Evolutionary conservation across 2,329 filamentous ascomycete genomes (phyloP), one percentile per base, ranked within the genome.

Genomic region (Salinomyces thailandicus): DNA sequence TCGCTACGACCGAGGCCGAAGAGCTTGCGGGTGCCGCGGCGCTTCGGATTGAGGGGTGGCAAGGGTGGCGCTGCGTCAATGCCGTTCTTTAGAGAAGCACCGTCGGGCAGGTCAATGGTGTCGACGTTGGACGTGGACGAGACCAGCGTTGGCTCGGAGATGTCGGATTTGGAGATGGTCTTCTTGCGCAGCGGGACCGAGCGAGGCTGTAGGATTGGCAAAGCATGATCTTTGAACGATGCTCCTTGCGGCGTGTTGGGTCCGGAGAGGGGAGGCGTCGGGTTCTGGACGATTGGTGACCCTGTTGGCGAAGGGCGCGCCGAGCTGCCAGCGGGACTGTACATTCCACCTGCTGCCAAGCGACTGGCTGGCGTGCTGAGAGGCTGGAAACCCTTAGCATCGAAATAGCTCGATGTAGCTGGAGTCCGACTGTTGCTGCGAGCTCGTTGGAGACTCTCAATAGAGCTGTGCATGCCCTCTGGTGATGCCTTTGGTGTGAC

Each of bases 31-130:
- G 55, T 54, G 14, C 69, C 68, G 36, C 72, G 66, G 29, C 75
- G 65, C 39, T 70, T 68, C 1, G 74, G 73, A 49, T 77, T 77
- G 65, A 76, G 72, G 0, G 72, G 68, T 18, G 73, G 73, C 5
- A 77, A 55, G 2, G 73, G 71, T 8, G 72, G 71, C 3, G 47
- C 33, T 8, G 51, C 48, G n/a, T 58, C 55, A 46, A 62, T 64
- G 32, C 70, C 71, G 38, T 72, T 75, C 55, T 60, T 67, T 22
- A 74, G 59, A 4, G 67, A 70, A 2, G 71, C 68, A 18, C 70
- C 70, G n/a, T 66, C 51, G 11, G 73, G 73, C 8, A 79, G 62
- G 22, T 69, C 71, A 22, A 77, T 63, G 0, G 71, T 70, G 31
- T 75, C 72, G 18, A 77, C 66, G 30, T 72, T 71, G 2, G 71